Evolutionary conservation across 2,329 filamentous ascomycete species (phyloP), one percentile per base, ranked within the genome.

Genomic region (Microsporum canis): DNA sequence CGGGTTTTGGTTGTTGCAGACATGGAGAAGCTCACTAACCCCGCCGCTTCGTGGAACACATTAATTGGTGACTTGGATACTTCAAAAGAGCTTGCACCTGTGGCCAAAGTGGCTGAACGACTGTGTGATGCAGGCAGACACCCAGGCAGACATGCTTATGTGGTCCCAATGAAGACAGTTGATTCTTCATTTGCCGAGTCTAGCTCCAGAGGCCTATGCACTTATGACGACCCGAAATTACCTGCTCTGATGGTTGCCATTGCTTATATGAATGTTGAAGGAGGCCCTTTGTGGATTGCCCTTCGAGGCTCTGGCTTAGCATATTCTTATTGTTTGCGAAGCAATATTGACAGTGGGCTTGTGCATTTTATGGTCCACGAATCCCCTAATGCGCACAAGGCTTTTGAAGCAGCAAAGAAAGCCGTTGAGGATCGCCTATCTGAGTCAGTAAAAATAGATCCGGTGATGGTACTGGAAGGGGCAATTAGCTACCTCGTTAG

Each of bases 231-330:
- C 68, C 86, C 91, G 0, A 82, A 84, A 14, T 79, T 97, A 0
- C 91, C 94, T 0, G 86, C 91, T 1, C 81, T 96, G 58, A 84
- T 95, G 72, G 91, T 99, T 5, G 91, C 92, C 0, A 84, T 91
- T 57, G 86, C 91, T 23, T 97, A 96, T 71, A 86, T 99, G 63
- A 91, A 96, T 70, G 86, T 91, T 0, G 88, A 95, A 17, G 94
- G 99, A 74, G 94, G 94, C 0, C 94, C 94, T 0, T 83, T 99
- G 36, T 97, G 94, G 92, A 88, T 88, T 65, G 89, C 90, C 0
- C 88, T 97, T 57, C 89, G 94, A 55, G 94, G 94, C 61, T 94
- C 89, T 49, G 94, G 94, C 51, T 85, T 97, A 59, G 94, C 94
- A 0, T 99, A 99, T 70, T 91, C 91, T 59, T 87, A 88, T 0